These are phyloP conservation scores for Penstemon barbatus DNA, from an alignment of 257 asterid genomes.

Conservation along the genomic window DNA sequence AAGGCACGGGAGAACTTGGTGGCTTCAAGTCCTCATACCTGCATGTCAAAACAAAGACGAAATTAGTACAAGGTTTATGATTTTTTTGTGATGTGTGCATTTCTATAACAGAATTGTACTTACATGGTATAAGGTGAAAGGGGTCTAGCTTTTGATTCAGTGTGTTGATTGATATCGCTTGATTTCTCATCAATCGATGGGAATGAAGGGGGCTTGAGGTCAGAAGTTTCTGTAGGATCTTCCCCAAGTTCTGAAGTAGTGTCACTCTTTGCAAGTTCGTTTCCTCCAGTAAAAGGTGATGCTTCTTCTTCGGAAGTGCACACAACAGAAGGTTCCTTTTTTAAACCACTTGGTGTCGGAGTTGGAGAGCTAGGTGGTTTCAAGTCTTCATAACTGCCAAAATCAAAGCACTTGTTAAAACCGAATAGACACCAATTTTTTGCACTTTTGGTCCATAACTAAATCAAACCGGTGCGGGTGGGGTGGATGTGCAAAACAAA, in stretches of 20 bases:
- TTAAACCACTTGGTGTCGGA: slow-evolving; percentile 53
- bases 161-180: slow-evolving; percentile 22
- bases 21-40: slow-evolving; percentile 90
- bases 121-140: slow-evolving; percentile 70
- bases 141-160: slow-evolving; percentile 36
- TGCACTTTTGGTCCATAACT: no score
- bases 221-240: slow-evolving; percentile 27
- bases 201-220: slow-evolving; percentile 54
- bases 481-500: no score
- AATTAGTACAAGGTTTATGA: not conserved
- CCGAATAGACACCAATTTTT: not conserved
- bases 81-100: not conserved
- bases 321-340: slow-evolving; percentile 30
- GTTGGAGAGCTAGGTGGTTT: slow-evolving; percentile 69
- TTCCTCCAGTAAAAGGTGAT: slow-evolving; percentile 35
- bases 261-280: slow-evolving; percentile 32
- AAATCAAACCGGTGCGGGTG: no score
- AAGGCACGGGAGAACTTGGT: slow-evolving; percentile 68
- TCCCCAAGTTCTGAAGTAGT: slow-evolving; percentile 14
- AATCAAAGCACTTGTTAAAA: slow-evolving; percentile 23
- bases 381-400: slow-evolving; percentile 57
- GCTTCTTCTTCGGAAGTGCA: slow-evolving; percentile 29
- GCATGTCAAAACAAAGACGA: slow-evolving; percentile 26
- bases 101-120: slow-evolving; percentile 23
- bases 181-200: slow-evolving; percentile 38